Evolutionary conservation across 2,329 filamentous ascomycete genomes (phyloP).

Genomic region (Phoma sp.): DNA sequence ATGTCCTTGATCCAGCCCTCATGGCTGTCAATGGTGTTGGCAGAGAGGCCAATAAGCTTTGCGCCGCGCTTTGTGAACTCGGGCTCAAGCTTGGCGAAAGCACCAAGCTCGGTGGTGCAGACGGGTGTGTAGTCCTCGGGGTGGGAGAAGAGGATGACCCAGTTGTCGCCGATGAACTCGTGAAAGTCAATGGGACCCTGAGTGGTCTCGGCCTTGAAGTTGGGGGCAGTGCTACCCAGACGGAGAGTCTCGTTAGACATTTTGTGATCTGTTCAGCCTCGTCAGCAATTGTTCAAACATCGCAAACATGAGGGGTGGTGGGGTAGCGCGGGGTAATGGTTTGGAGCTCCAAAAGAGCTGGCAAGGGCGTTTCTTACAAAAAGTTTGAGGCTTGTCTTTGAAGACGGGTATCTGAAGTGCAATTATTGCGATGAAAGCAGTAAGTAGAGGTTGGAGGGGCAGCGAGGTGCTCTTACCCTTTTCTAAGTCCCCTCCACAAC

Average conservation of each 20-base stretch:
- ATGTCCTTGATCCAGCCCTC: slow-evolving; percentile 63
- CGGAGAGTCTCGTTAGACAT: slow-evolving; percentile 60
- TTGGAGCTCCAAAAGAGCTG: neutral
- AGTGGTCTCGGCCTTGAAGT: slow-evolving; percentile 74
- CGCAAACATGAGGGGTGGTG: slow-evolving; percentile 42
- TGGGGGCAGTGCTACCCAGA: slow-evolving; percentile 70
- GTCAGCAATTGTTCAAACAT: slow-evolving; percentile 33
- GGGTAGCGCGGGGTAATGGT: slow-evolving; percentile 28
- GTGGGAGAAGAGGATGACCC: slow-evolving; percentile 76
- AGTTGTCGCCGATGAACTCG: slow-evolving; percentile 73
- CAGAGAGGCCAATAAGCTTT: slow-evolving; percentile 67
- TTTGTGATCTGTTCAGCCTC: slow-evolving; percentile 22
- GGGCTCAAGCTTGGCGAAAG: slow-evolving; percentile 69
- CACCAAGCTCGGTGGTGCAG: slow-evolving; percentile 69
- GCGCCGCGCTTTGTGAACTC: slow-evolving; percentile 69
- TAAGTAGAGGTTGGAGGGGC: slow-evolving; percentile 21
- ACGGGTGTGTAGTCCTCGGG: slow-evolving; percentile 68
- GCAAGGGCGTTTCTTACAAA: slow-evolving; percentile 7
- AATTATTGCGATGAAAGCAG: slow-evolving; percentile 11
- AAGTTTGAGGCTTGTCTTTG: slow-evolving; percentile 7
- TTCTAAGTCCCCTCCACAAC: slow-evolving; percentile 28
- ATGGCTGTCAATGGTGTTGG: slow-evolving; percentile 60
- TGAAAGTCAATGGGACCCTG: slow-evolving; percentile 73
- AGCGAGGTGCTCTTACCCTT: slow-evolving; percentile 28
- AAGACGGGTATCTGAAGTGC: slow-evolving; percentile 20